Conservation (phyloP, 2,329 filamentous ascomycete species). For the Cladosporium austrohemisphaericum region DNA sequence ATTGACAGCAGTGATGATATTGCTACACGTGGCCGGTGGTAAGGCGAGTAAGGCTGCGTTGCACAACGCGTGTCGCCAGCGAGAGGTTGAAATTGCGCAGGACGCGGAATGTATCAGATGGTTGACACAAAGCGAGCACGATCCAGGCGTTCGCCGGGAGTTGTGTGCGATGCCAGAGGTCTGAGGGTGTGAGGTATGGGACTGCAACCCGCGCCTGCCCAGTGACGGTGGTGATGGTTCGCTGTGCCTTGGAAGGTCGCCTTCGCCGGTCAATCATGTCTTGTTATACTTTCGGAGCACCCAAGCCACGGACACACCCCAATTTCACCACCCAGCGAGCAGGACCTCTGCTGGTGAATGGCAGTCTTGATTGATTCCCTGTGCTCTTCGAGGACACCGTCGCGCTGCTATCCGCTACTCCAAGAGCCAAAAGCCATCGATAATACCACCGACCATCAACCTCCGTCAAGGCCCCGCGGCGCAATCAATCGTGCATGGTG, state of each 20-base stretch:
- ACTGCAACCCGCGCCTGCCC: background rate
- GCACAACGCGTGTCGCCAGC: constrained; percentile 4
- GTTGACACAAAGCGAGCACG: background rate
- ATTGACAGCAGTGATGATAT: too few species aligned
- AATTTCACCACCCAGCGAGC: constrained; percentile 1
- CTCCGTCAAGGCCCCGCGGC: too few species aligned
- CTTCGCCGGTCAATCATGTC: too few species aligned
- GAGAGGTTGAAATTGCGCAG: background rate
- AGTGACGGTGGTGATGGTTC: background rate
- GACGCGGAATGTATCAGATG: constrained; percentile 1
- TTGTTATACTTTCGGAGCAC: background rate
- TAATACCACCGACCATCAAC: too few species aligned
- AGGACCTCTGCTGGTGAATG: too few species aligned
- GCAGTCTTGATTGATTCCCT: too few species aligned
- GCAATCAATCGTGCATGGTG: too few species aligned
- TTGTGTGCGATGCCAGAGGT: background rate
- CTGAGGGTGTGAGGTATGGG: too few species aligned
- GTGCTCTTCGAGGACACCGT: too few species aligned
- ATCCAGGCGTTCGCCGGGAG: background rate
- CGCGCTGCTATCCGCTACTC: too few species aligned
- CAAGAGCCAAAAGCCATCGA: too few species aligned
- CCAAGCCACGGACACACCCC: background rate
- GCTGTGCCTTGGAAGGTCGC: constrained; percentile 8
- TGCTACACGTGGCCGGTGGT: constrained; percentile 6
- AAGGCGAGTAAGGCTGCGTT: background rate